A percentile compares a stretch with the other conserved stretches of the same genome.
phyloP scores from a whole-genome alignment of 2,329 filamentous ascomycete species.

The Cytospora paraplurivora region DNA sequence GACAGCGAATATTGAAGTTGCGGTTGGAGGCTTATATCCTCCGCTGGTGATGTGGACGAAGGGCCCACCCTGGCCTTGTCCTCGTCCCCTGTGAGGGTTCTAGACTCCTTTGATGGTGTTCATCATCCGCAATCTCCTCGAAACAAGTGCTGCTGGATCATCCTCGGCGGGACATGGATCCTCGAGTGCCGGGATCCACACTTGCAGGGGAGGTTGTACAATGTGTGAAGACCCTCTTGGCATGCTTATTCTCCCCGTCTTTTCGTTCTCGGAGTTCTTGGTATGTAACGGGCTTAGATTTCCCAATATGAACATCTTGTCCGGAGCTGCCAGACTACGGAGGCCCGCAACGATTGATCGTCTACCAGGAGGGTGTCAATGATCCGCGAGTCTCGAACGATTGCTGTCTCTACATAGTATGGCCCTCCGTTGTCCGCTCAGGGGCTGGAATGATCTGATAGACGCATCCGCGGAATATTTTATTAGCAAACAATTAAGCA shows the following conservation, averaged over 20 bases:
- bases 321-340: neutral
- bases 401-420: no score
- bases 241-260: conserved; percentile 9
- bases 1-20: neutral
- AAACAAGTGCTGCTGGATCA: conserved; percentile 25
- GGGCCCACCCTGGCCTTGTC: neutral
- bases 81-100: conserved; percentile 5
- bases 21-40: conserved; percentile 21
- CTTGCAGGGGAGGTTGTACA: conserved; percentile 4
- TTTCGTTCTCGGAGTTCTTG: neutral
- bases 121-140: conserved; percentile 24
- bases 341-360: no score
- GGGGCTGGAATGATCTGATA: neutral
- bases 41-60: neutral
- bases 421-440: neutral
- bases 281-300: neutral
- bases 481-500: conserved; percentile 1
- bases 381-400: neutral
- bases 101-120: neutral
- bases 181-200: conserved; percentile 11
- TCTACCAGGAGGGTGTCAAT: neutral
- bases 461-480: neutral
- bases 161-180: conserved; percentile 15
- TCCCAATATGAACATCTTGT: neutral
- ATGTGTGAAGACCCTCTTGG: conserved; percentile 6